phyloP scores from a whole-genome alignment of 495 filamentous ascomycete genomes.

The Talaromyces wortmannii region DNA sequence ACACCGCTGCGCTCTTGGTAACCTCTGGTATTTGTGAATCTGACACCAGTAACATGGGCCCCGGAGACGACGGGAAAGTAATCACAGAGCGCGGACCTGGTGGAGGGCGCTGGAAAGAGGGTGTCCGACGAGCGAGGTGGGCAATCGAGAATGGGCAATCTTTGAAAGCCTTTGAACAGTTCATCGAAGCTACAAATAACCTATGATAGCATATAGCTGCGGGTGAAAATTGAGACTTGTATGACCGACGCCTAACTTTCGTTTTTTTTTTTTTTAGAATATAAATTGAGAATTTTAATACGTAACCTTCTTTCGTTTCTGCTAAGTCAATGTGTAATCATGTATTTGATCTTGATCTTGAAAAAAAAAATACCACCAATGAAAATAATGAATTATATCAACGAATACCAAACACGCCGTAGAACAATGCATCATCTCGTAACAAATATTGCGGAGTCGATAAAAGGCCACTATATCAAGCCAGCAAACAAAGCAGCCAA shows the following conservation, averaged over 20 bases:
- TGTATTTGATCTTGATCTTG: not conserved
- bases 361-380: not conserved
- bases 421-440: not conserved
- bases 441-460: not conserved
- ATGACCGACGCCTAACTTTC: not conserved
- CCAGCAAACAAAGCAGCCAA: not conserved
- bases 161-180: slow-evolving; percentile 62
- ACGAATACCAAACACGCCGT: slow-evolving; percentile 1
- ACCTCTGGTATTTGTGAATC: slow-evolving; percentile 80
- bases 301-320: not conserved
- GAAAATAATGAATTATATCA: not conserved
- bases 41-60: slow-evolving; percentile 67
- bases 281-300: not conserved
- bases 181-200: slow-evolving; percentile 55
- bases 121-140: slow-evolving; percentile 76
- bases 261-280: not conserved
- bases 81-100: slow-evolving; percentile 75
- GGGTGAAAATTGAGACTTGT: not conserved
- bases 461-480: not conserved
- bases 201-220: slow-evolving; percentile 2
- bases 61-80: slow-evolving; percentile 65
- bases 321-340: not conserved
- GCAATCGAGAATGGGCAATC: slow-evolving; percentile 76
- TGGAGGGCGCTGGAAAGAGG: slow-evolving; percentile 87
- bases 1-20: slow-evolving; percentile 82